Evolutionary conservation across 345 rosid genomes (phyloP).

Genomic region (Pugionium cornutum): DNA sequence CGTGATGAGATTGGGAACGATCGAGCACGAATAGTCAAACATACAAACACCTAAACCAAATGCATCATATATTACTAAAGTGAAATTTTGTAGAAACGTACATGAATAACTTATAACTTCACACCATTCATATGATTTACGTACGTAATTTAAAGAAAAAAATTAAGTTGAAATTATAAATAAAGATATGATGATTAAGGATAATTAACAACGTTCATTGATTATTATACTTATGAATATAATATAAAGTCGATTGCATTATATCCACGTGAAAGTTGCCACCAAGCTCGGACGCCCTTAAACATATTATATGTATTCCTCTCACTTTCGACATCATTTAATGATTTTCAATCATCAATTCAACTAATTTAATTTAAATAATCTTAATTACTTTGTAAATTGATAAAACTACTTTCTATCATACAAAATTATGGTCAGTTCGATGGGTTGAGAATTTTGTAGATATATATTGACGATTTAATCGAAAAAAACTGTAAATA

Average conservation of each 20-base stretch:
- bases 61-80: no score
- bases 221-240: not conserved
- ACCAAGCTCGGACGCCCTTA: constrained; percentile 26
- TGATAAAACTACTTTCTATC: not conserved
- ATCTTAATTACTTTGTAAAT: not conserved
- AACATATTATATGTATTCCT: not conserved
- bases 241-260: constrained; percentile 11
- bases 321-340: constrained; percentile 20
- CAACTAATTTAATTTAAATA: constrained; percentile 12
- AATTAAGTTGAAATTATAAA: not conserved
- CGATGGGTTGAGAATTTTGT: not conserved
- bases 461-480: not conserved
- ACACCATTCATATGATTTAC: no score
- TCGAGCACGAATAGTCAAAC: constrained; percentile 34
- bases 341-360: constrained; percentile 9
- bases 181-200: not conserved
- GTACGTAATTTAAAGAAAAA: no score
- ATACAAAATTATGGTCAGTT: not conserved
- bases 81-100: no score
- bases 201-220: not conserved
- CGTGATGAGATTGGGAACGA: constrained; percentile 24
- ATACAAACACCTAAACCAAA: constrained; percentile 2
- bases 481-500: no score
- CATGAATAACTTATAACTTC: no score
- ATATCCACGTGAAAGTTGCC: constrained; percentile 28